Conservation (phyloP, 768 basidiomycete genomes). For the Trametes maxima region DNA sequence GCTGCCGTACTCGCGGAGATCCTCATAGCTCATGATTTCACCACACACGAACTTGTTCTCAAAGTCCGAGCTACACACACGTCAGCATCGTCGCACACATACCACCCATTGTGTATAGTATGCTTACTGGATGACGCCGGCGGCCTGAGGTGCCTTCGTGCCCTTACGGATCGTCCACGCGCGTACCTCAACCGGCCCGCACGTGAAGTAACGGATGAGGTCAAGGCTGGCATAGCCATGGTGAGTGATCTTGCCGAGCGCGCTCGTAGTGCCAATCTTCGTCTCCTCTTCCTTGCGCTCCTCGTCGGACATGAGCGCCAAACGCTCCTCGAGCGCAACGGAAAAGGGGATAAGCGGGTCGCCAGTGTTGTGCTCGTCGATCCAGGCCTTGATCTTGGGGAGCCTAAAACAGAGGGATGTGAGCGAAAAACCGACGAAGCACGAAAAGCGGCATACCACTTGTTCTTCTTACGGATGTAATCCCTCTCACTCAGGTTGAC, state of each 20-base stretch:
- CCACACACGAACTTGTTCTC: conserved; percentile 98
- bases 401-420: conserved; percentile 51
- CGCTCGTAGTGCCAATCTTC: conserved; percentile 70
- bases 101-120: neutral
- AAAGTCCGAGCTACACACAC: conserved; percentile 75
- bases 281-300: conserved; percentile 74
- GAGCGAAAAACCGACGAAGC: neutral
- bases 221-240: conserved; percentile 89
- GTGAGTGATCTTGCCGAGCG: conserved; percentile 91
- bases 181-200: conserved; percentile 94
- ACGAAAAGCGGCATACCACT: conserved; percentile 61
- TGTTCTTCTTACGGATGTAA: conserved; percentile 97
- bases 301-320: conserved; percentile 69
- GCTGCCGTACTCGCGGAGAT: conserved; percentile 88
- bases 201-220: conserved; percentile 97
- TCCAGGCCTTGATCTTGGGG: conserved; percentile 97
- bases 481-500: conserved; percentile 96
- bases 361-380: conserved; percentile 94
- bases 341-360: conserved; percentile 97
- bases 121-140: conserved; percentile 94
- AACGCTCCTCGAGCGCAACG: conserved; percentile 91
- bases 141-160: conserved; percentile 95
- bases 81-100: neutral
- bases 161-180: conserved; percentile 97
- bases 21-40: conserved; percentile 93